Evolutionary conservation across 202 grass and related monocot species (phyloP).

Genomic region (Zizania palustris): DNA sequence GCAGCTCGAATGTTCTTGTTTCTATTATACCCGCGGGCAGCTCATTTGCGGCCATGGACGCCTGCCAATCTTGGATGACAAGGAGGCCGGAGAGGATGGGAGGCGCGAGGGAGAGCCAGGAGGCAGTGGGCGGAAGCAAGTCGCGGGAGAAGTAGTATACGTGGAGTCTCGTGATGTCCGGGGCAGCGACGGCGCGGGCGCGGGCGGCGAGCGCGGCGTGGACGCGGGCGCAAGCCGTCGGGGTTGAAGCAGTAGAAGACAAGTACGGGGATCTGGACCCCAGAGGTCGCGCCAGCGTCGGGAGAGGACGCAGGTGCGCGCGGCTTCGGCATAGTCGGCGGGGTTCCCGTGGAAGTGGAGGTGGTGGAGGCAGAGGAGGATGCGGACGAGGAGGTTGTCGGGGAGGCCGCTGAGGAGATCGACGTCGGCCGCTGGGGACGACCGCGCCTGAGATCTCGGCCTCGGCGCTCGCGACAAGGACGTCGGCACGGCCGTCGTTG

Average conservation of each 20-base stretch:
- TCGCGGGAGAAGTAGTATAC: background rate
- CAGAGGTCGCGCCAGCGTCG: background rate
- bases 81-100: background rate
- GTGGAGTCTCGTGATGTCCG: background rate
- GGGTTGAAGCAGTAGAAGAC: background rate
- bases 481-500: background rate
- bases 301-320: background rate
- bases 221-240: background rate
- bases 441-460: no score
- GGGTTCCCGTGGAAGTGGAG: no score
- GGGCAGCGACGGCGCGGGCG: accelerated
- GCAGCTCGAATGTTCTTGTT: background rate
- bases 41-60: no score
- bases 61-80: background rate
- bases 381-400: background rate
- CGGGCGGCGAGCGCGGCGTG: background rate
- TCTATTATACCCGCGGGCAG: no score
- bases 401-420: background rate
- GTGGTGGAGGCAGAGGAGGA: no score
- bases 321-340: background rate
- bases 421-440: background rate
- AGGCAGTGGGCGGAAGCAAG: background rate
- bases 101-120: background rate
- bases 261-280: background rate
- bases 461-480: no score